These are phyloP conservation scores for Neonectria magnoliae DNA, from an alignment of 2,329 filamentous ascomycete species.

Conservation along the genomic window DNA sequence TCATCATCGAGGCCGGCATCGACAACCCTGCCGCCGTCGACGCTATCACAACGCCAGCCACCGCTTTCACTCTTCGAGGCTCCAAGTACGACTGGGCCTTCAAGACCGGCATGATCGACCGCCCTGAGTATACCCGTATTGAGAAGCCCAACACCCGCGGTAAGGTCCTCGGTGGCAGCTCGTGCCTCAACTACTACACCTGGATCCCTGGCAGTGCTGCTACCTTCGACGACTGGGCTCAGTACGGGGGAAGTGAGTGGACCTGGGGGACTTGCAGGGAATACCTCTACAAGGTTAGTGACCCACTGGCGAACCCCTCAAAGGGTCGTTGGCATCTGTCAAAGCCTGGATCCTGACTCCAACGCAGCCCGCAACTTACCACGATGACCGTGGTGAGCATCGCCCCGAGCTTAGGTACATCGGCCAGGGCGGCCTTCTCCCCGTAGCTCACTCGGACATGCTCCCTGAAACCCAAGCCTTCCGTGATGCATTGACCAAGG, in stretches of 20 bases:
- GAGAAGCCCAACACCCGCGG: constrained; percentile 72
- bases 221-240: constrained; percentile 75
- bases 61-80: constrained; percentile 62
- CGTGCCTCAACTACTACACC: constrained; percentile 70
- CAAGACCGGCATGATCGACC: constrained; percentile 69
- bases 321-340: too few relatives aligned
- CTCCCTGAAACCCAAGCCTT: constrained; percentile 62
- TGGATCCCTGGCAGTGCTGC: constrained; percentile 68
- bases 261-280: constrained; percentile 58
- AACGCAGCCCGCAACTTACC: constrained; percentile 59
- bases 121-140: constrained; percentile 67
- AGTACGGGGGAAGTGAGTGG: constrained; percentile 76
- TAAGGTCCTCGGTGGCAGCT: constrained; percentile 67
- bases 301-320: neutral
- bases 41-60: constrained; percentile 63
- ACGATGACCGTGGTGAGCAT: constrained; percentile 62
- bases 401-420: constrained; percentile 59
- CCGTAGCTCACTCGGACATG: constrained; percentile 64
- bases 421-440: constrained; percentile 61
- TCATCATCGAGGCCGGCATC: constrained; percentile 60
- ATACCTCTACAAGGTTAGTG: constrained; percentile 60
- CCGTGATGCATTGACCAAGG: constrained; percentile 58
- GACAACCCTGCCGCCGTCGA: constrained; percentile 60
- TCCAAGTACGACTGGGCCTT: constrained; percentile 69
- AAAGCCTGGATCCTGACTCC: neutral